phyloP scores from a whole-genome alignment of 2,329 filamentous ascomycete species.

The Didymella pinodella region DNA sequence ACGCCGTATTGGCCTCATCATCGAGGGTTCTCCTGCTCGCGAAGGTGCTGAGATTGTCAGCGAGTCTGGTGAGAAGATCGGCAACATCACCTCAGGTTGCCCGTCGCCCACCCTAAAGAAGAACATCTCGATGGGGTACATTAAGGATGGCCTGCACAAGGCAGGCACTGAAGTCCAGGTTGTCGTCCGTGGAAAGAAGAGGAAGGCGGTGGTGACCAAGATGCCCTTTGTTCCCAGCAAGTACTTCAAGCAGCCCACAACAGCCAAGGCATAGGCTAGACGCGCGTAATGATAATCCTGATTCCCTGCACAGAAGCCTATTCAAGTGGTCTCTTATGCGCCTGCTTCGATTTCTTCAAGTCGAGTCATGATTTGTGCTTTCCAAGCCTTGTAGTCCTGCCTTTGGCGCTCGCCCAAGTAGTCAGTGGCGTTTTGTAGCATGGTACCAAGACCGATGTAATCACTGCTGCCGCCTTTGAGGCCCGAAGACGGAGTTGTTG shows the following conservation, averaged over 20 bases:
- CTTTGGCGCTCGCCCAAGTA: conserved; percentile 71
- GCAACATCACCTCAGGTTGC: conserved; percentile 85
- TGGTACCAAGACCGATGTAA: conserved; percentile 64
- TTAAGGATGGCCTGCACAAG: conserved; percentile 83
- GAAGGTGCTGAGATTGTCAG: conserved; percentile 84
- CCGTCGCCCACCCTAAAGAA: conserved; percentile 85
- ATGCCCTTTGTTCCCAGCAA: conserved; percentile 88
- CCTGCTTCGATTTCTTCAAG: conserved; percentile 59
- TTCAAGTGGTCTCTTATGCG: not conserved
- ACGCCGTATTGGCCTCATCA: conserved; percentile 79
- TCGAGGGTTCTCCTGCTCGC: conserved; percentile 86
- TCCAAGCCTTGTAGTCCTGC: conserved; percentile 71
- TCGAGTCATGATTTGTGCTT: conserved; percentile 64
- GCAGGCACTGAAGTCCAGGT: conserved; percentile 81
- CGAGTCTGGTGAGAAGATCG: conserved; percentile 71
- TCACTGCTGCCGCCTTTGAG: conserved; percentile 55
- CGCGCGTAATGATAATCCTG: conserved; percentile 1
- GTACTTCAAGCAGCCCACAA: conserved; percentile 64
- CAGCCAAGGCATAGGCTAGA: conserved; percentile 32
- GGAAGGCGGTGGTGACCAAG: conserved; percentile 78
- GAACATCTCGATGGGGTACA: conserved; percentile 97
- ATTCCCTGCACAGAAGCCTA: not conserved
- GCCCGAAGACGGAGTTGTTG: conserved; percentile 49
- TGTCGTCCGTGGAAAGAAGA: conserved; percentile 76
- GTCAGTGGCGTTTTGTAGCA: conserved; percentile 79